Conservation (phyloP, 805 yeast genomes). For the Ogataea pini region DNA sequence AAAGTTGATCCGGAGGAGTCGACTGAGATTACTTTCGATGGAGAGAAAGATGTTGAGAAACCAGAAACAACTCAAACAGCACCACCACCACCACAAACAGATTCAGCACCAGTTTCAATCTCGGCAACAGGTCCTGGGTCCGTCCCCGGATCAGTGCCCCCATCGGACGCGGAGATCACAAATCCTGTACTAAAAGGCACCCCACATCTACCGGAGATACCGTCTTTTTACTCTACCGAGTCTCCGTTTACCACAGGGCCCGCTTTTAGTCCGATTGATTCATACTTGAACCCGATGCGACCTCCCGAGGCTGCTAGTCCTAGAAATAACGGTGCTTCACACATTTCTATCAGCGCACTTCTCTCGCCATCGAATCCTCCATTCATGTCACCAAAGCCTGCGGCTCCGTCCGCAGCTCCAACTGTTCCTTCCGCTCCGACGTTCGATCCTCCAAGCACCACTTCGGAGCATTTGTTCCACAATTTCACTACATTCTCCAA, state of each 20-base stretch:
- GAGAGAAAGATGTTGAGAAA: background rate
- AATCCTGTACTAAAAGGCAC: background rate
- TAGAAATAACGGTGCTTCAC: conserved; percentile 2
- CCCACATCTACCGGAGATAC: conserved; percentile 8
- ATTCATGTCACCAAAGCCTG: background rate
- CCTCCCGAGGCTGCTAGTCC: background rate
- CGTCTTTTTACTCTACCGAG: conserved; percentile 3
- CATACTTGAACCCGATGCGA: conserved; percentile 3
- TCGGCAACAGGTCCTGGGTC: too few relatives aligned
- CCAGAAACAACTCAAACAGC: conserved; percentile 1
- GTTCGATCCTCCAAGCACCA: conserved; percentile 9
- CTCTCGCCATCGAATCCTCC: background rate
- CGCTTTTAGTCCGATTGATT: background rate
- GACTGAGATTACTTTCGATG: background rate
- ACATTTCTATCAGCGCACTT: conserved; percentile 12
- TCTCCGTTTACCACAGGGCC: conserved; percentile 7
- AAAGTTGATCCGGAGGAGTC: background rate
- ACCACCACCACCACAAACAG: background rate
- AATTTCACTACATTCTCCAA: conserved; percentile 9
- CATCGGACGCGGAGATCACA: background rate
- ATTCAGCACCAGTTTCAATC: too few relatives aligned
- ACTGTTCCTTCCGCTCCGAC: background rate
- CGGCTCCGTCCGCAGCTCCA: background rate
- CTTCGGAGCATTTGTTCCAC: conserved; percentile 9
- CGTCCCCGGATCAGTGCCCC: background rate